These are phyloP conservation scores for Austroboletus novae-zelandiae DNA, from an alignment of 1,284 basidiomycete genomes.

Conservation along the genomic window DNA sequence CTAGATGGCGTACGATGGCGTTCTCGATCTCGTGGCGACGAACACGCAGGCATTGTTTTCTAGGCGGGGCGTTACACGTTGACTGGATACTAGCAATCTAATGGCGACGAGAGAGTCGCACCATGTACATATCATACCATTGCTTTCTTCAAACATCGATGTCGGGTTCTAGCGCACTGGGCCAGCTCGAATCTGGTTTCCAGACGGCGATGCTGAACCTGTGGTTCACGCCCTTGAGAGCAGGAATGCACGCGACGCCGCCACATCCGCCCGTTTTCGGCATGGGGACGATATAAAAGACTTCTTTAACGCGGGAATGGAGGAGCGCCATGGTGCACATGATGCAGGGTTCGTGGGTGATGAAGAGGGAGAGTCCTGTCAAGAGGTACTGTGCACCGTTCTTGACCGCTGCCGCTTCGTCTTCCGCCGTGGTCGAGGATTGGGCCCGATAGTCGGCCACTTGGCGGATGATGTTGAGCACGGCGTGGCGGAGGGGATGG, in stretches of 20 bases:
- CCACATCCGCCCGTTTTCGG: conserved; percentile 74
- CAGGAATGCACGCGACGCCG: conserved; percentile 65
- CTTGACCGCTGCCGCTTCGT: conserved; percentile 15
- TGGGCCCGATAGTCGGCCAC: conserved; percentile 59
- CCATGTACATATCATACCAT: neutral
- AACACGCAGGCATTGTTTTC: conserved; percentile 1
- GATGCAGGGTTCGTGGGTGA: conserved; percentile 91
- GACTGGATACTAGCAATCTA: too few relatives aligned
- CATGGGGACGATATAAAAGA: conserved; percentile 76
- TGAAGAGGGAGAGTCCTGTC: conserved; percentile 79
- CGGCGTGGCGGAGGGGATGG: conserved; percentile 84
- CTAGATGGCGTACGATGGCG: conserved; percentile 11
- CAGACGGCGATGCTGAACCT: conserved; percentile 70
- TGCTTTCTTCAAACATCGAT: conserved; percentile 19
- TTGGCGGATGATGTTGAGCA: conserved; percentile 71
- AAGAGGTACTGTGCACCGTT: conserved; percentile 84
- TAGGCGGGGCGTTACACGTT: too few relatives aligned
- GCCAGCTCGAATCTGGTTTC: conserved; percentile 3
- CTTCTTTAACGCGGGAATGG: conserved; percentile 85
- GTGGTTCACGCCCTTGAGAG: conserved; percentile 80
- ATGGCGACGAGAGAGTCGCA: neutral
- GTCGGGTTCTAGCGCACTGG: conserved; percentile 4
- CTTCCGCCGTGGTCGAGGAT: neutral
- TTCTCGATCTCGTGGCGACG: too few relatives aligned
- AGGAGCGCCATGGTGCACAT: conserved; percentile 95